Conservation (phyloP, 2,329 filamentous ascomycete genomes). For the Phyllosticta citriasiana region DNA sequence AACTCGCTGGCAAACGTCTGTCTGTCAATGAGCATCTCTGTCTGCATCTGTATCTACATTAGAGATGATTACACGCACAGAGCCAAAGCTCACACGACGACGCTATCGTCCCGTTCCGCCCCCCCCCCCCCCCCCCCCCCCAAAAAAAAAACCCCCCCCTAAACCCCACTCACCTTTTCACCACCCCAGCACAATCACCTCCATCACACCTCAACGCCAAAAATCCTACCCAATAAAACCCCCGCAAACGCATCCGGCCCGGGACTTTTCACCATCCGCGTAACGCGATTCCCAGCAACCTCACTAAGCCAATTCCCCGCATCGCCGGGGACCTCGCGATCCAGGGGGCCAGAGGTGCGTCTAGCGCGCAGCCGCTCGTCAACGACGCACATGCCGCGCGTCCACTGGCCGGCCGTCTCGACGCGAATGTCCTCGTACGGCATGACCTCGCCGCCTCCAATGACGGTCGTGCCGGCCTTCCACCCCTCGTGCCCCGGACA, state of each 20-base stretch:
- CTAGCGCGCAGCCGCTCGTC: slow-evolving; percentile 58
- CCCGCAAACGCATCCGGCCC: slow-evolving; percentile 58
- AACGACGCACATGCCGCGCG: slow-evolving; percentile 77
- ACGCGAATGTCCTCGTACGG: slow-evolving; percentile 71
- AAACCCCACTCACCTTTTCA: too few species aligned
- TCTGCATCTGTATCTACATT: too few species aligned
- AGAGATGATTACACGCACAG: too few species aligned
- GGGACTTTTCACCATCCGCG: slow-evolving; percentile 60
- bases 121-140: too few species aligned
- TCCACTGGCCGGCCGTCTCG: slow-evolving; percentile 91
- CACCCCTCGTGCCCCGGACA: not conserved
- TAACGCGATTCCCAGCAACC: slow-evolving; percentile 68
- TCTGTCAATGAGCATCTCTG: too few species aligned
- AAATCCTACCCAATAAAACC: slow-evolving; percentile 56
- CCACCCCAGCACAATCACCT: too few species aligned
- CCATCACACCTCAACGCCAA: slow-evolving; percentile 21
- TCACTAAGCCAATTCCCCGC: slow-evolving; percentile 64
- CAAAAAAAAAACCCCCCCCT: too few species aligned
- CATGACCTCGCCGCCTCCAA: slow-evolving; percentile 17
- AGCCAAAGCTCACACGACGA: too few species aligned
- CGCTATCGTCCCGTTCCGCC: too few species aligned
- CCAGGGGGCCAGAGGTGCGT: slow-evolving; percentile 25
- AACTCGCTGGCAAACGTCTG: too few species aligned
- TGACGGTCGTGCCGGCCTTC: not conserved
- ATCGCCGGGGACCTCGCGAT: slow-evolving; percentile 55